Evolutionary conservation across 768 basidiomycete species (phyloP).

Genomic region (Mycena kentingensis): DNA sequence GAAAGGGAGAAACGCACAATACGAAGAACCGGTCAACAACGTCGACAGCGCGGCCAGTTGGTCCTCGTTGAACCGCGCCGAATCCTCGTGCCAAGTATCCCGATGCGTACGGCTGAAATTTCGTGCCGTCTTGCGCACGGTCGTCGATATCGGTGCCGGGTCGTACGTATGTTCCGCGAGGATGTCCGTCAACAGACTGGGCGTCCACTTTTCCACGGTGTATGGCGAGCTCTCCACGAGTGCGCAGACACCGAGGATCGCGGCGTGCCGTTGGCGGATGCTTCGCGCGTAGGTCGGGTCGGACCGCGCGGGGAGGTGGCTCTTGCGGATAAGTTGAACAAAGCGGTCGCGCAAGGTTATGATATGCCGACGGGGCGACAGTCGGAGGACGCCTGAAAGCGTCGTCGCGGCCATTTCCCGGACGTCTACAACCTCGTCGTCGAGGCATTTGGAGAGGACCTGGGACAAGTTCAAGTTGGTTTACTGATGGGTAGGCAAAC

Average conservation of each 20-base stretch:
- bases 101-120: constrained; percentile 83
- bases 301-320: constrained; percentile 63
- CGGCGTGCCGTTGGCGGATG: constrained; percentile 82
- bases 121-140: constrained; percentile 77
- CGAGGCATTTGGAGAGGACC: constrained; percentile 79
- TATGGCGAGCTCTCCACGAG: constrained; percentile 94
- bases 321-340: constrained; percentile 68
- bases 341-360: constrained; percentile 81
- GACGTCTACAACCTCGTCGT: constrained; percentile 88
- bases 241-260: constrained; percentile 92
- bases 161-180: constrained; percentile 85
- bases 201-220: constrained; percentile 94
- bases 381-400: constrained; percentile 77
- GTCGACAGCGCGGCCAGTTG: constrained; percentile 81
- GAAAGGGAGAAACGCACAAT: constrained; percentile 51
- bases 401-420: constrained; percentile 89
- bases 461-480: constrained; percentile 27
- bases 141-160: constrained; percentile 84
- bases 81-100: constrained; percentile 90
- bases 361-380: constrained; percentile 78
- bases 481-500: constrained; percentile 11
- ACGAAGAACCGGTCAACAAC: constrained; percentile 83
- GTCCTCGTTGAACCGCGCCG: constrained; percentile 82
- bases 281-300: constrained; percentile 68
- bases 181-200: constrained; percentile 75